phyloP scores from a whole-genome alignment of 495 filamentous ascomycete species.

The Neurospora sp. region DNA sequence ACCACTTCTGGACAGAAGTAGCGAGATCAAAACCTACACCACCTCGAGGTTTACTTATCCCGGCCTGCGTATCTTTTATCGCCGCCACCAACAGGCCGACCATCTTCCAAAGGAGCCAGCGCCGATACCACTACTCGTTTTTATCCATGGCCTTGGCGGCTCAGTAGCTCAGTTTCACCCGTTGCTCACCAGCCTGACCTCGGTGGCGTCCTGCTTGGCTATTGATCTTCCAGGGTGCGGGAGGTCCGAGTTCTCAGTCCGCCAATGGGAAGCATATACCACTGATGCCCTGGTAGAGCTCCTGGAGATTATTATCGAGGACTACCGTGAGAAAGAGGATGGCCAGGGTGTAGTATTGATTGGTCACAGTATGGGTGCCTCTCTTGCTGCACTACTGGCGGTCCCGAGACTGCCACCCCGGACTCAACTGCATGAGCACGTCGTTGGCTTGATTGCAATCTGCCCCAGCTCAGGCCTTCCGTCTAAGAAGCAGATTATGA shows the following conservation, averaged over 20 bases:
- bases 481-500: conserved; percentile 39
- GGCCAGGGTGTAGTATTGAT: conserved; percentile 71
- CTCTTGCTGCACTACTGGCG: conserved; percentile 63
- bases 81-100: conserved; percentile 66
- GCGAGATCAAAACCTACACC: conserved; percentile 58
- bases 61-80: conserved; percentile 71
- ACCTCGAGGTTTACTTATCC: conserved; percentile 63
- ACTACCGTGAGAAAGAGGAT: conserved; percentile 52
- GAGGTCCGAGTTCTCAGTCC: conserved; percentile 58
- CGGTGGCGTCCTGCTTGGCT: conserved; percentile 77
- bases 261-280: conserved; percentile 68
- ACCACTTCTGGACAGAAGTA: conserved; percentile 66
- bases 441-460: conserved; percentile 68
- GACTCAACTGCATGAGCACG: conserved; percentile 44
- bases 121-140: conserved; percentile 77
- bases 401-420: conserved; percentile 42
- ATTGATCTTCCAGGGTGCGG: conserved; percentile 90
- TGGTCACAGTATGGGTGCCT: conserved; percentile 82
- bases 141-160: conserved; percentile 85
- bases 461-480: conserved; percentile 63
- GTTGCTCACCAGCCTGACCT: conserved; percentile 69
- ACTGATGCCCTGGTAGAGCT: conserved; percentile 67
- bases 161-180: conserved; percentile 81
- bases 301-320: conserved; percentile 59
- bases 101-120: conserved; percentile 62